Conservation (phyloP, 176 grass and related monocot genomes). For the Rhynchospora breviuscula region DNA sequence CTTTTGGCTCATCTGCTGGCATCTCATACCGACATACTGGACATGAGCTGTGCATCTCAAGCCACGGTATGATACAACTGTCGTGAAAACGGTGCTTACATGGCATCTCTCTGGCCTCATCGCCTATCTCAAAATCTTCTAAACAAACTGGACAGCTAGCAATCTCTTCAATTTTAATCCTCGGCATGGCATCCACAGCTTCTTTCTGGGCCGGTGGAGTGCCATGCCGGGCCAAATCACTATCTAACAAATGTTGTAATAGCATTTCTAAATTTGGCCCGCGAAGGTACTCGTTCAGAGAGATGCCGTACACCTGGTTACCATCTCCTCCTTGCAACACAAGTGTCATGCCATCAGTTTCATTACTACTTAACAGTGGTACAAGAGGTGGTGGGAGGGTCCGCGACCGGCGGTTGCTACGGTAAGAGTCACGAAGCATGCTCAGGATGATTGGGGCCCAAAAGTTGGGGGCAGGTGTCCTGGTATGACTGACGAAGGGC, state of each 20-base stretch:
- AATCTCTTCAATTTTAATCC: conserved; percentile 34
- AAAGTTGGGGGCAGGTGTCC: conserved; percentile 17
- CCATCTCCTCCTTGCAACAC: conserved; percentile 17
- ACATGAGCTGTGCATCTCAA: conserved; percentile 80
- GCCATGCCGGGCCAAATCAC: conserved; percentile 44
- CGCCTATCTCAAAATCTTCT: conserved; percentile 58
- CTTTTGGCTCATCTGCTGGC: conserved; percentile 47
- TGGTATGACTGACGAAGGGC: neutral
- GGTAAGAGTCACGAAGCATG: conserved; percentile 44
- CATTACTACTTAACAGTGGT: conserved; percentile 29
- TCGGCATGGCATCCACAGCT: conserved; percentile 62
- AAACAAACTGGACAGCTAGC: conserved; percentile 68
- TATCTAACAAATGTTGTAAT: conserved; percentile 66
- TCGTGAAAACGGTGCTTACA: conserved; percentile 78
- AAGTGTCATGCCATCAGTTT: conserved; percentile 5
- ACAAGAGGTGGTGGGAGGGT: conserved; percentile 30
- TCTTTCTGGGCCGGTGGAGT: conserved; percentile 63
- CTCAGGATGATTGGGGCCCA: conserved; percentile 59
- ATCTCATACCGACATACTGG: conserved; percentile 77
- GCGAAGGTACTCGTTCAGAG: conserved; percentile 53
- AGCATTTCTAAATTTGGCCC: conserved; percentile 70
- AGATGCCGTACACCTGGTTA: conserved; percentile 23
- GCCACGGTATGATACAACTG: conserved; percentile 72
- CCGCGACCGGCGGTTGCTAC: conserved; percentile 19
- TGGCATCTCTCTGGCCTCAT: conserved; percentile 66